phyloP scores from a whole-genome alignment of 345 rosid species.

The Ricinus communis region DNA sequence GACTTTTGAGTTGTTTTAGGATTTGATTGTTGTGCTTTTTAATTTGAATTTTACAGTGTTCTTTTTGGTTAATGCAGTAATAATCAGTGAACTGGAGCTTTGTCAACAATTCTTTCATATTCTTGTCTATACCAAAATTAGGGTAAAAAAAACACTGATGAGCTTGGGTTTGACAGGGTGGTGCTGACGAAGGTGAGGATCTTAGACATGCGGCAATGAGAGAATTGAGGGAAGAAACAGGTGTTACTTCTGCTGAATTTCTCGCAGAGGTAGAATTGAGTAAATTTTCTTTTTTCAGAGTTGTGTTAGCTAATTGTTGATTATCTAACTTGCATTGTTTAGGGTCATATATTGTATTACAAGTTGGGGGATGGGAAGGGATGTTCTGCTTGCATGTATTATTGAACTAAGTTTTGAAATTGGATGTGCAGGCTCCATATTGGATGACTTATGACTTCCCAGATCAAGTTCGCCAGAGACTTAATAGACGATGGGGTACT shows the following conservation, averaged over 20 bases:
- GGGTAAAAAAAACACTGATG: too few species aligned
- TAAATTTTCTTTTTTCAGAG: slow-evolving; percentile 19
- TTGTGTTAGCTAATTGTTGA: neutral
- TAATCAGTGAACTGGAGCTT: neutral
- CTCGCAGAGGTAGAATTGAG: slow-evolving; percentile 65
- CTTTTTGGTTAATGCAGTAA: neutral
- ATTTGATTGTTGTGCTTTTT: neutral
- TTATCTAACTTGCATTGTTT: neutral
- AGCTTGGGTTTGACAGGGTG: slow-evolving; percentile 52
- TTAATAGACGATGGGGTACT: slow-evolving; percentile 58
- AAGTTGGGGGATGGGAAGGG: too few species aligned
- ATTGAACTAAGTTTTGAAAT: slow-evolving; percentile 15
- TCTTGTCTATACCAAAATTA: too few species aligned
- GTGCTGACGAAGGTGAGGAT: slow-evolving; percentile 85
- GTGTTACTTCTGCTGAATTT: slow-evolving; percentile 79
- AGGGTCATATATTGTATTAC: neutral
- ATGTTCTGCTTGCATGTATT: neutral
- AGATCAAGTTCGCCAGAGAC: slow-evolving; percentile 39
- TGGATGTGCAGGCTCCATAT: slow-evolving; percentile 54
- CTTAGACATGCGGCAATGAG: slow-evolving; percentile 77
- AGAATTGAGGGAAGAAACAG: slow-evolving; percentile 95
- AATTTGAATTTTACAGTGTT: neutral
- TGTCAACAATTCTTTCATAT: neutral
- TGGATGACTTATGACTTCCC: slow-evolving; percentile 83
- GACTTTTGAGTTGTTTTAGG: neutral